Evolutionary conservation across 1,139 yeast species (phyloP).

Genomic region (Pichiaceae sp.): DNA sequence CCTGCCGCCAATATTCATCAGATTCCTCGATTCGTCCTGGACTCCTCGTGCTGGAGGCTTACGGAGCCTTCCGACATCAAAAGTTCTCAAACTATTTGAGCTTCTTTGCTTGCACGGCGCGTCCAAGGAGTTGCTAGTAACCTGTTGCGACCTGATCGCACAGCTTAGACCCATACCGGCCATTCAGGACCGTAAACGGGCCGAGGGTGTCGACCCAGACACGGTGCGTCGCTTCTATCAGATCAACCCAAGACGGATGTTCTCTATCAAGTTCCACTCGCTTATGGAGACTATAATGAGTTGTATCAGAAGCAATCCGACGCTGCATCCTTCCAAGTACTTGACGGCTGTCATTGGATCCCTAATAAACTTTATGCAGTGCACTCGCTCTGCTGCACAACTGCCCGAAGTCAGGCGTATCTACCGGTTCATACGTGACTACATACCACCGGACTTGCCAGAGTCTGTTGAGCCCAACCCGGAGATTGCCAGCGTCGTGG

Average conservation of each 20-base stretch:
- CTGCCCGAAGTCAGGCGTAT: slow-evolving; percentile 49
- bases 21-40: slow-evolving; percentile 30
- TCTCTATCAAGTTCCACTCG: slow-evolving; percentile 46
- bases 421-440: slow-evolving; percentile 61
- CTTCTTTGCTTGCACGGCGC: slow-evolving; percentile 59
- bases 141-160: slow-evolving; percentile 44
- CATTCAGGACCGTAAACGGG: too few relatives aligned
- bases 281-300: slow-evolving; percentile 52
- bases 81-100: slow-evolving; percentile 35
- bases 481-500: slow-evolving; percentile 18
- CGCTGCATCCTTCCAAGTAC: slow-evolving; percentile 70
- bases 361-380: slow-evolving; percentile 39
- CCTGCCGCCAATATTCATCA: slow-evolving; percentile 54
- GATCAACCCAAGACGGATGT: slow-evolving; percentile 3
- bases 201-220: too few relatives aligned
- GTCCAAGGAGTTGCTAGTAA: slow-evolving; percentile 69
- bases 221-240: too few relatives aligned
- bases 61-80: too few relatives aligned
- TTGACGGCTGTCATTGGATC: slow-evolving; percentile 58
- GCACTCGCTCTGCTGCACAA: slow-evolving; percentile 23
- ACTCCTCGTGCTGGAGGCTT: slow-evolving; percentile 4
- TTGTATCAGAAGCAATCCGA: slow-evolving; percentile 45
- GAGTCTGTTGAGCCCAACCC: slow-evolving; percentile 8
- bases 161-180: slow-evolving; percentile 4
- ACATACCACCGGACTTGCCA: slow-evolving; percentile 40